Conservation (phyloP, 2,329 filamentous ascomycete species). For the Gyromitra esculenta region DNA sequence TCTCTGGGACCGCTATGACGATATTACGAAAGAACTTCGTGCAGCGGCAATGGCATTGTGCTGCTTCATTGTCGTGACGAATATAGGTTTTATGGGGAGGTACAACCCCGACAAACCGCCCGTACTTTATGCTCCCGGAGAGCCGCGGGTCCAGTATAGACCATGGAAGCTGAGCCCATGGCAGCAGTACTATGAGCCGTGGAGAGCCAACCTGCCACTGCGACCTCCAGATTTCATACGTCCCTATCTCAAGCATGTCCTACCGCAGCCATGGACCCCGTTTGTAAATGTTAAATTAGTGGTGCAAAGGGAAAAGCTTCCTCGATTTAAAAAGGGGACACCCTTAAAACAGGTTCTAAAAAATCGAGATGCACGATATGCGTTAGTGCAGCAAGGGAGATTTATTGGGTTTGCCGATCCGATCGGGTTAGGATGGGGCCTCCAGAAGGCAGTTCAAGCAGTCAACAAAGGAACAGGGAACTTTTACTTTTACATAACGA, state of each 20-base stretch:
- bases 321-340: not conserved
- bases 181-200: constrained; percentile 16
- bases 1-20: constrained; percentile 22
- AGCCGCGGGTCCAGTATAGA: constrained; percentile 10
- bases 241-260: constrained; percentile 31
- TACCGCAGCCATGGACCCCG: constrained; percentile 33
- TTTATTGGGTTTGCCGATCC: constrained; percentile 41
- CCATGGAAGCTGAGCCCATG: not conserved
- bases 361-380: not conserved
- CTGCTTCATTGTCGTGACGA: constrained; percentile 35
- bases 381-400: not conserved
- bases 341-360: not conserved
- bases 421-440: constrained; percentile 25
- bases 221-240: constrained; percentile 20
- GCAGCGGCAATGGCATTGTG: constrained; percentile 8
- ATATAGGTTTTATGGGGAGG: constrained; percentile 20
- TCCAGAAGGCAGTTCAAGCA: constrained; percentile 23
- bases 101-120: constrained; percentile 20
- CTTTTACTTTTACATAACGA: constrained; percentile 17
- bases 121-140: not conserved
- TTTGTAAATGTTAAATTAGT: constrained; percentile 42
- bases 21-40: constrained; percentile 26
- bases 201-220: not conserved
- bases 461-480: constrained; percentile 27
- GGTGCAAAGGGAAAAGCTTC: constrained; percentile 3